Base-by-base conservation (phyloP, 768 basidiomycete genomes). In the Cystobasidium onofrii region DNA sequence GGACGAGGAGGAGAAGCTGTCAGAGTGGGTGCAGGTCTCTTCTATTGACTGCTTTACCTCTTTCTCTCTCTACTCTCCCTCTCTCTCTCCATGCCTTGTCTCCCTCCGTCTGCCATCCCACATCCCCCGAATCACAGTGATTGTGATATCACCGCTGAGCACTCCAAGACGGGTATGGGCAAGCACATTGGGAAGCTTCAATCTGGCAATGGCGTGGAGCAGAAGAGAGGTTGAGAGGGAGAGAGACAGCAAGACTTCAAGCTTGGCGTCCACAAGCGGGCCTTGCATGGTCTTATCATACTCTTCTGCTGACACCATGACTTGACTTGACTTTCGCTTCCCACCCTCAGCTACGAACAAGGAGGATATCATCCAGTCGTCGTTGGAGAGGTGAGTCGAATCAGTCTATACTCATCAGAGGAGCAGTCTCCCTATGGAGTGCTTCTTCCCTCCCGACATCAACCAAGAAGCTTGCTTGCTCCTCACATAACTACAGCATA, bases 1-100 rank as follows among this genome's bases (percentile, higher is more conserved):
- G 20, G 79, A 79, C 54, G 79, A 79, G 66, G 78, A 79, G 75
- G 79, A 79, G 77, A 78, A 79, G 76, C 74, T 79, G 34, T 67
- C 64, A 23, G 79, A 79, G 36, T 75, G 69, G 54, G 69, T 61
- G 10, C n/a, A n/a, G n/a, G n/a, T n/a, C n/a, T n/a, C n/a, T n/a
- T n/a, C n/a, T n/a, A n/a, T n/a, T n/a, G n/a, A n/a, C n/a, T n/a
- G n/a, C n/a, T n/a, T n/a, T n/a, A n/a, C n/a, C n/a, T n/a, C n/a
- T n/a, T n/a, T n/a, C n/a, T n/a, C n/a, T n/a, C n/a, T n/a, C n/a
- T n/a, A n/a, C n/a, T n/a, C n/a, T n/a, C n/a, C n/a, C n/a, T n/a
- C n/a, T n/a, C n/a, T n/a, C n/a, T n/a, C n/a, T n/a, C 46, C 46
- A 50, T 50, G 15, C 46, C 20, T 50, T 20, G 18, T 50, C 46